Conservation (phyloP, 176 grass and related monocot genomes). For the Eremochloa ophiuroides region DNA sequence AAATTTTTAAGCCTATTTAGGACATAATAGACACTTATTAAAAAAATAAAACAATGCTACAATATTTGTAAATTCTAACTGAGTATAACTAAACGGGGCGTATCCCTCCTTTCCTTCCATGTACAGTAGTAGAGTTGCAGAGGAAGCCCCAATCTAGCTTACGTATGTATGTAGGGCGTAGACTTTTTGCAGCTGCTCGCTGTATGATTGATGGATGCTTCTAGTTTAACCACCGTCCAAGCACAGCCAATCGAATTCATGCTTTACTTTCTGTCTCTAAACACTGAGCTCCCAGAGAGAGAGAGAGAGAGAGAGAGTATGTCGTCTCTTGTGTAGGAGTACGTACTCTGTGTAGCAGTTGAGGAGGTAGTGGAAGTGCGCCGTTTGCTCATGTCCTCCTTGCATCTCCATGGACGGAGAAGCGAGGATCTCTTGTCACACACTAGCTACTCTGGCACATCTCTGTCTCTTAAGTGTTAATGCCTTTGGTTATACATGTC, state of each 20-base stretch:
- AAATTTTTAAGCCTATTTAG: too few relatives aligned
- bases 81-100: too few relatives aligned
- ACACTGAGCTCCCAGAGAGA: too few relatives aligned
- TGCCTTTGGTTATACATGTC: conserved; percentile 34
- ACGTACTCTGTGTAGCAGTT: conserved; percentile 12
- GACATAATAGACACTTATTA: too few relatives aligned
- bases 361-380: conserved; percentile 2
- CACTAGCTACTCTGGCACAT: conserved; percentile 10
- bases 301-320: neutral
- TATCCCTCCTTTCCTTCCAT: neutral
- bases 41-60: too few relatives aligned
- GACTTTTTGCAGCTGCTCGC: conserved; percentile 6
- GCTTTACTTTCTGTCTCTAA: conserved; percentile 16
- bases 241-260: conserved; percentile 19
- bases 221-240: conserved; percentile 26
- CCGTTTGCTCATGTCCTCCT: conserved; percentile 23
- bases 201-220: neutral
- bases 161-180: conserved; percentile 8
- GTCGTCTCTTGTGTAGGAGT: too few relatives aligned
- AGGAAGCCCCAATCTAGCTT: conserved; percentile 22
- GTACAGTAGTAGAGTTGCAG: conserved; percentile 10
- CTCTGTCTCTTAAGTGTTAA: conserved; percentile 29
- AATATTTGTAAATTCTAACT: too few relatives aligned
- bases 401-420: neutral
- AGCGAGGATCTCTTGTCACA: conserved; percentile 5